Percentiles rank a stretch among this genome's conserved stretches.
These are phyloP conservation scores for Lasiosphaeria miniovina DNA, from an alignment of 495 filamentous ascomycete species.

Conservation along the genomic window DNA sequence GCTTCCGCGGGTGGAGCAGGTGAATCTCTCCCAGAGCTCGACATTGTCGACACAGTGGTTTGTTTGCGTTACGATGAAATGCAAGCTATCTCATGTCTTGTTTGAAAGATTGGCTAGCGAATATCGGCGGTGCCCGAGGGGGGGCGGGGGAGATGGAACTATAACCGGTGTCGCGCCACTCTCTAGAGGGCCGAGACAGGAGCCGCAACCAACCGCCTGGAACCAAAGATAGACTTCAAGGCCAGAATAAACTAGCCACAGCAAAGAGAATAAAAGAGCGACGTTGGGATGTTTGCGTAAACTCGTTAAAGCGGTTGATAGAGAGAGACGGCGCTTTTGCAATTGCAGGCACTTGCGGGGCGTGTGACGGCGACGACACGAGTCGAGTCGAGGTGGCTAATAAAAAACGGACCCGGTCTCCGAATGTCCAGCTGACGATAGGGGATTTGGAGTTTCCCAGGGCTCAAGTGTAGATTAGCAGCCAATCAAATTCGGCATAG, in stretches of 20 bases:
- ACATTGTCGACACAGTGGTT: constrained; percentile 30
- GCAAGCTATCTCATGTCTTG: constrained; percentile 21
- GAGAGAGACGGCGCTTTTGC: neutral
- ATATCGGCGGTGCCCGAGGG: neutral
- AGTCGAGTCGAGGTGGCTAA: neutral
- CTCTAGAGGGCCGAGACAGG: too few relatives aligned
- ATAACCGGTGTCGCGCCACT: too few relatives aligned
- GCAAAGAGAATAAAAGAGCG: too few relatives aligned
- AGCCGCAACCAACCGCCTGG: too few relatives aligned
- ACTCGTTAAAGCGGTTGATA: neutral
- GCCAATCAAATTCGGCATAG: too few relatives aligned
- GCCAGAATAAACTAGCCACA: too few relatives aligned
- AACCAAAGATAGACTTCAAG: too few relatives aligned
- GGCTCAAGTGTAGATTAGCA: too few relatives aligned
- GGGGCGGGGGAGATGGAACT: neutral
- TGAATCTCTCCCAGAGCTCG: constrained; percentile 32
- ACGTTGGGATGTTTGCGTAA: neutral
- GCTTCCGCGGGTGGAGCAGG: constrained; percentile 30
- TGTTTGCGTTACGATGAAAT: neutral
- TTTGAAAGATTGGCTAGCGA: neutral
- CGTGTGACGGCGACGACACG: neutral
- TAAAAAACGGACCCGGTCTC: neutral
- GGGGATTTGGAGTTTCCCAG: too few relatives aligned
- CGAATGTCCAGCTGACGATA: neutral
- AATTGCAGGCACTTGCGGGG: neutral